These are phyloP conservation scores for Euphorbia corollata DNA, from an alignment of 441 rosid genomes.

Conservation along the genomic window DNA sequence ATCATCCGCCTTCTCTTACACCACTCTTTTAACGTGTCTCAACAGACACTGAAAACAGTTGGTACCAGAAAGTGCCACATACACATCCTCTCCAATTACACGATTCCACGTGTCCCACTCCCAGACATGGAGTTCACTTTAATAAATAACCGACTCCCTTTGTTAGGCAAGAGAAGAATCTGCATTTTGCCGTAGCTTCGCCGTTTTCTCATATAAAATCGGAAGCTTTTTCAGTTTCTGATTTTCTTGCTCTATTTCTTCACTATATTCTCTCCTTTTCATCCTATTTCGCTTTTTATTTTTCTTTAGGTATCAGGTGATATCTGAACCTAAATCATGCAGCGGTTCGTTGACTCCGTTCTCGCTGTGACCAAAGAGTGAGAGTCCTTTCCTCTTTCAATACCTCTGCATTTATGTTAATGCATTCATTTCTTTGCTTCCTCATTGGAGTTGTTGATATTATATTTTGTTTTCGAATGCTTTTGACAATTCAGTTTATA, in stretches of 20 bases:
- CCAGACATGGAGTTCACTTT: background rate
- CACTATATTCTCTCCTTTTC: background rate
- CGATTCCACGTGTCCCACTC: conserved; percentile 16
- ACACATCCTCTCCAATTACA: background rate
- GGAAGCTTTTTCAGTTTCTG: background rate
- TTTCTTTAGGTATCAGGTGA: no score
- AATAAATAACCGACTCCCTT: conserved; percentile 16
- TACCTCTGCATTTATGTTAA: background rate
- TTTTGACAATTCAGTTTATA: no score
- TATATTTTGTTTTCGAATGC: background rate
- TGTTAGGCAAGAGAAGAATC: conserved; percentile 27
- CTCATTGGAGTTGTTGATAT: background rate
- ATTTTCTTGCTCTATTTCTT: background rate
- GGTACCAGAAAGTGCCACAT: conserved; percentile 14
- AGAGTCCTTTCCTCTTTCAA: conserved; percentile 24
- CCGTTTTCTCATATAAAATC: background rate
- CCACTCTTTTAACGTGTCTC: background rate
- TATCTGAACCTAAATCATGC: conserved; percentile 32
- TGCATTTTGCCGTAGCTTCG: conserved; percentile 1
- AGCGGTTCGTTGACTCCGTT: conserved; percentile 63
- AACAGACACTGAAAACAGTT: background rate
- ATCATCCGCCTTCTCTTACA: background rate
- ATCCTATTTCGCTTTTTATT: background rate
- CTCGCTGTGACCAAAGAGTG: conserved; percentile 86
- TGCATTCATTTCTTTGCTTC: background rate